A percentile compares a stretch with the other conserved stretches of the same genome.
These are phyloP conservation scores for Cladosporium sphaerospermum DNA, from an alignment of 2,329 filamentous ascomycete genomes.

Conservation along the genomic window DNA sequence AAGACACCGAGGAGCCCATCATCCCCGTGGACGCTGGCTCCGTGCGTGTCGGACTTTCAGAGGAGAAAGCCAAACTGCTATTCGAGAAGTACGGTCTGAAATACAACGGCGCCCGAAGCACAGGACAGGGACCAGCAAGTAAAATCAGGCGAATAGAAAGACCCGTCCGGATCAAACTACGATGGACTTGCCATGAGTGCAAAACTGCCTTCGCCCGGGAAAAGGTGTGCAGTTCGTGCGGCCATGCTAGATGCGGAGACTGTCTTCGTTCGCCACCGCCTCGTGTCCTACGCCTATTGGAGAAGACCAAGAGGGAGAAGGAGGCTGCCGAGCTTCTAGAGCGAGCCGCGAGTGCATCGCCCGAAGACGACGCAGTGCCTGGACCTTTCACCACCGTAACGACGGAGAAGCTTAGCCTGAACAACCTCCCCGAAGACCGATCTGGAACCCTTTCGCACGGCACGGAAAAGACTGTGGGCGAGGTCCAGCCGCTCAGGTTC, in stretches of 20 bases:
- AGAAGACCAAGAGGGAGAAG: conserved; percentile 43
- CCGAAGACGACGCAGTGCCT: not conserved
- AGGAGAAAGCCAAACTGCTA: conserved; percentile 30
- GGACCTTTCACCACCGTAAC: not conserved
- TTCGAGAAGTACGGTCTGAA: conserved; percentile 40
- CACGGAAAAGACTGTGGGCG: not conserved
- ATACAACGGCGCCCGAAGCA: conserved; percentile 17
- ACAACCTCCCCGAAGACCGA: not conserved
- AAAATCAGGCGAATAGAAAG: conserved; percentile 40
- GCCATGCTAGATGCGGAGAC: conserved; percentile 73
- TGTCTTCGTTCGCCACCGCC: conserved; percentile 70
- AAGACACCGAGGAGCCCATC: conserved; percentile 15
- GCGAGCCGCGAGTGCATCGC: conserved; percentile 1
- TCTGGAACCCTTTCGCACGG: not conserved
- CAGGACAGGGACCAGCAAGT: conserved; percentile 17
- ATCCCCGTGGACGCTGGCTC: conserved; percentile 16
- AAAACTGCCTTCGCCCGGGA: conserved; percentile 64
- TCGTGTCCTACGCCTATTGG: conserved; percentile 51
- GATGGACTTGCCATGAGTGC: conserved; percentile 76
- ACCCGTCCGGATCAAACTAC: conserved; percentile 70
- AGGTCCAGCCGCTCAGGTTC: not conserved
- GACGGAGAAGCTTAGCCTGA: not conserved
- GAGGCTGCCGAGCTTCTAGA: conserved; percentile 13
- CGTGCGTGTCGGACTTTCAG: conserved; percentile 12
- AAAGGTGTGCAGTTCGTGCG: conserved; percentile 69